Conservation (phyloP, 352 stramenopile species). For the Globisporangium spiculum region DNA sequence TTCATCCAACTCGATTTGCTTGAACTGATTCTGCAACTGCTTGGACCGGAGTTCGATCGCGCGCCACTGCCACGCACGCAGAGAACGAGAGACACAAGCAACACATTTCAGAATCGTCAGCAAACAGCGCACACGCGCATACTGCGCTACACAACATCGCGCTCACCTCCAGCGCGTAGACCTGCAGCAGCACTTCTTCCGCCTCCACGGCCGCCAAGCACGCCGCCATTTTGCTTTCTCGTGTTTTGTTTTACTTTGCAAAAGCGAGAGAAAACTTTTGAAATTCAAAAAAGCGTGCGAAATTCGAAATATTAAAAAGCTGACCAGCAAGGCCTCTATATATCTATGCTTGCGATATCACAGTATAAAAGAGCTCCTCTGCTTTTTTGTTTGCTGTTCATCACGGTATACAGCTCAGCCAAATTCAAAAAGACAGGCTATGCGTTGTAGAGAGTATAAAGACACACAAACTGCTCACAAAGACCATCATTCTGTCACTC, state of each 20-base stretch:
- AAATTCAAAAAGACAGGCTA: no score
- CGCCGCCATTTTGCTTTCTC: conserved; percentile 25
- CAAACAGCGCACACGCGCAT: not conserved
- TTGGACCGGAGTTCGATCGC: conserved; percentile 53
- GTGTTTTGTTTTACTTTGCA: no score
- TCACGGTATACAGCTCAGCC: no score
- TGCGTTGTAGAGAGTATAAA: no score
- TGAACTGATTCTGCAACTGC: conserved; percentile 54
- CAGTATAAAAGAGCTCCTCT: no score
- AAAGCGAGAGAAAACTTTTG: no score
- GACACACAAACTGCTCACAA: no score
- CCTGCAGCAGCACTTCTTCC: conserved; percentile 60
- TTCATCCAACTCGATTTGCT: conserved; percentile 46
- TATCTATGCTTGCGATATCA: no score
- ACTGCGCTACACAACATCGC: not conserved
- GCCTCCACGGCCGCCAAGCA: conserved; percentile 16
- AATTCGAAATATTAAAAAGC: not conserved
- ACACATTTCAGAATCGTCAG: not conserved
- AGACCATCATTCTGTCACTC: no score
- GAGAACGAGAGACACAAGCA: no score
- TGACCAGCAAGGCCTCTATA: not conserved
- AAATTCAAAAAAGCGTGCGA: not conserved
- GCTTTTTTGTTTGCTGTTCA: no score
- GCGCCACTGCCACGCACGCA: conserved; percentile 40
- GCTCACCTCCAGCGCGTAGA: conserved; percentile 55